Evolutionary conservation across 148 eudicot species (phyloP).

Genomic region (Agrostemma githago): DNA sequence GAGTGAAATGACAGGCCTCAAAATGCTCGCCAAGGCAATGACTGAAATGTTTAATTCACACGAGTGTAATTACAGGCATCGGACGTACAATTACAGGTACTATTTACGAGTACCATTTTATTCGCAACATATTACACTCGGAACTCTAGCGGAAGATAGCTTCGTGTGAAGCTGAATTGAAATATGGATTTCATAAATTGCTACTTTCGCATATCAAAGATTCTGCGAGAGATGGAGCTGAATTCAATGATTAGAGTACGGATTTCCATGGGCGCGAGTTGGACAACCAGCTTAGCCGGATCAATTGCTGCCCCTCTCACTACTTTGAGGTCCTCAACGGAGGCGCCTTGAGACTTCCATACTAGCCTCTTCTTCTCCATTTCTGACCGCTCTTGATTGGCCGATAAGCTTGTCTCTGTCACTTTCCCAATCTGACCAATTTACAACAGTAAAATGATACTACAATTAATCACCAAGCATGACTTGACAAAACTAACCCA

Average conservation of each 20-base stretch:
- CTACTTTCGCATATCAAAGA: constrained; percentile 37
- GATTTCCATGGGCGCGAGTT: constrained; percentile 91
- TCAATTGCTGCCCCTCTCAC: constrained; percentile 66
- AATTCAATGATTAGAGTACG: constrained; percentile 74
- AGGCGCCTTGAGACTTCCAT: constrained; percentile 65
- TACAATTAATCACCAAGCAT: not conserved
- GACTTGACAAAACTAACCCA: not conserved
- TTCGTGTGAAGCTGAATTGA: not conserved
- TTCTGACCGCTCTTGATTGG: constrained; percentile 78
- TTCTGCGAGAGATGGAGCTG: constrained; percentile 18
- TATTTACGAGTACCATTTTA: not conserved
- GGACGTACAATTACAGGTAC: not conserved
- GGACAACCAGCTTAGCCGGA: constrained; percentile 54
- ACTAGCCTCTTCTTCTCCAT: constrained; percentile 73
- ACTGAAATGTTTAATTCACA: not conserved
- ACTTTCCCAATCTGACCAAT: constrained; percentile 35
- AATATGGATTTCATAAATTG: not conserved
- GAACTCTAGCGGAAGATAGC: not conserved
- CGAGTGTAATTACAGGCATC: not conserved
- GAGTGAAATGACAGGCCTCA: not conserved
- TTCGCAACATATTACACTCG: not conserved
- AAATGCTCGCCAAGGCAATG: not conserved
- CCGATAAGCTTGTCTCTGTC: constrained; percentile 46
- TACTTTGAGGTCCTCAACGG: constrained; percentile 29
- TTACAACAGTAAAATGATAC: not conserved